A percentile compares a stretch with the other conserved stretches of the same genome.
Conservation (phyloP, 768 basidiomycete genomes). For the Lactarius akahatsu region DNA sequence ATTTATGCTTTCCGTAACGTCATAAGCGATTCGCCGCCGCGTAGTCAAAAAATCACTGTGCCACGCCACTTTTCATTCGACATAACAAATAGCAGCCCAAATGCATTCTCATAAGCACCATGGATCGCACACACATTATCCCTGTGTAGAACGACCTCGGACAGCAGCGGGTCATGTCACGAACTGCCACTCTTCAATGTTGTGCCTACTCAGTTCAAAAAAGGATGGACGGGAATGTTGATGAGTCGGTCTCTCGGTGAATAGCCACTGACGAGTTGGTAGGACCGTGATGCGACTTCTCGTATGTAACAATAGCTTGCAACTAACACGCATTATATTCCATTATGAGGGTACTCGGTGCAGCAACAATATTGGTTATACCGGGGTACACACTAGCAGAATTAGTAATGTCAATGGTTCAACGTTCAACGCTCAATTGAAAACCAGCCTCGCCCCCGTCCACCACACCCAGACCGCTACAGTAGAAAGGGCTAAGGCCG, state of each 20-base stretch:
- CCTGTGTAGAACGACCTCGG: too few species aligned
- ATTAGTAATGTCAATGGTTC: neutral
- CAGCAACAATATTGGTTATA: neutral
- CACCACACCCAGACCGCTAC: conserved; percentile 63
- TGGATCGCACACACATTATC: too few species aligned
- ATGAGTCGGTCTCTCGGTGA: too few species aligned
- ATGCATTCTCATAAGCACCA: neutral
- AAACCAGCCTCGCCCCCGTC: conserved; percentile 46
- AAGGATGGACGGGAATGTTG: too few species aligned
- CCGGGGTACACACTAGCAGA: neutral
- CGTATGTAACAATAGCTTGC: neutral
- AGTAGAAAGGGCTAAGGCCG: conserved; percentile 52
- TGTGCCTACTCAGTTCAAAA: too few species aligned
- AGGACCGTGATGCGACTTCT: too few species aligned
- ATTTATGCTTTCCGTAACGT: neutral
- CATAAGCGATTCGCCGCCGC: neutral
- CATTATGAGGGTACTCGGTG: neutral
- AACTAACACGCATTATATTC: neutral
- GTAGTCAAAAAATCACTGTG: neutral
- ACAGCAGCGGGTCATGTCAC: too few species aligned
- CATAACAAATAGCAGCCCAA: neutral
- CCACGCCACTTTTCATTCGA: neutral
- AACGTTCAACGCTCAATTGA: conserved; percentile 12
- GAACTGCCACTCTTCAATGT: too few species aligned
- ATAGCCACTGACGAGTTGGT: too few species aligned